These are phyloP conservation scores for Plasmodium knowlesi DNA, from an alignment of 169 alveolate genomes.

Conservation along the genomic window DNA sequence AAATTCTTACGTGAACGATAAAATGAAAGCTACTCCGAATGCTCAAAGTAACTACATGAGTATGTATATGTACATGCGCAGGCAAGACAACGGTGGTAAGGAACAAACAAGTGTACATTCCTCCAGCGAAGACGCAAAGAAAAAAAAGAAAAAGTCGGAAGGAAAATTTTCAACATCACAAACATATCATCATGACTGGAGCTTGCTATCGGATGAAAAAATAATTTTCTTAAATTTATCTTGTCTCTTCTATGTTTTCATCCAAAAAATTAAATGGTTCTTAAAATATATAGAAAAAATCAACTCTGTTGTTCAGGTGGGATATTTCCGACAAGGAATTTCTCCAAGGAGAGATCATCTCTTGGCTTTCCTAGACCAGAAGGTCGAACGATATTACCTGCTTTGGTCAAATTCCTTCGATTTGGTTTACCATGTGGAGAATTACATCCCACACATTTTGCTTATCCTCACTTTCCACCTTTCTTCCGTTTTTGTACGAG, in stretches of 20 bases:
- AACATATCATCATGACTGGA: background rate
- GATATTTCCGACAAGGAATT: constrained; percentile 32
- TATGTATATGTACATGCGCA: background rate
- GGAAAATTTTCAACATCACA: background rate
- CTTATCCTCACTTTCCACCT: constrained; percentile 13
- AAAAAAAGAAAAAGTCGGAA: constrained; percentile 3
- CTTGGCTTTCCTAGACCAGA: constrained; percentile 50
- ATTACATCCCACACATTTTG: constrained; percentile 33
- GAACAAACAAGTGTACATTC: background rate
- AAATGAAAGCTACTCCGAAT: background rate
- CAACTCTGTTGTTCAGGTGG: constrained; percentile 45
- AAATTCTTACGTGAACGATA: background rate
- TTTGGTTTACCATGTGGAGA: constrained; percentile 52
- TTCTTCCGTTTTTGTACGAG: constrained; percentile 23
- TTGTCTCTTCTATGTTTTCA: constrained; percentile 25
- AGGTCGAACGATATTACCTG: constrained; percentile 54
- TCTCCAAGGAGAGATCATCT: constrained; percentile 25
- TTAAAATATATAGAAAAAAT: constrained; percentile 65
- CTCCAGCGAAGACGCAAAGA: background rate
- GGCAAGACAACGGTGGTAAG: background rate
- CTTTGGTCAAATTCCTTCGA: constrained; percentile 65
- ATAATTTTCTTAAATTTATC: constrained; percentile 54
- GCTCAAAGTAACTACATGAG: background rate
- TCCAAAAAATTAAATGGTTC: constrained; percentile 11
- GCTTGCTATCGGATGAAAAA: constrained; percentile 13